phyloP scores from a whole-genome alignment of 176 grass and related monocot genomes.

The Carex pumila region DNA sequence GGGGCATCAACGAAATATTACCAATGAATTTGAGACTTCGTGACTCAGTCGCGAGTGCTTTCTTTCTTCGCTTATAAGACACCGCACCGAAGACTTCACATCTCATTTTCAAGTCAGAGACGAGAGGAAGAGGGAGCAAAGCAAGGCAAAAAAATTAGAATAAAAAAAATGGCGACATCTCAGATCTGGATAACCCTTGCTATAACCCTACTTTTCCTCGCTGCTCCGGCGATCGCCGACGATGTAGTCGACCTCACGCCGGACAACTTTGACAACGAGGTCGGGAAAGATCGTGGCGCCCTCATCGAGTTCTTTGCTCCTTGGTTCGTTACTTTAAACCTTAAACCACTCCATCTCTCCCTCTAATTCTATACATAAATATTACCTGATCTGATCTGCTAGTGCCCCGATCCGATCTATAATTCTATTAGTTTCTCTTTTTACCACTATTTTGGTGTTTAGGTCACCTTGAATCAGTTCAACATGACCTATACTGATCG shows the following conservation, averaged over 20 bases:
- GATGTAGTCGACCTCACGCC: constrained; percentile 66
- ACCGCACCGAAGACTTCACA: neutral
- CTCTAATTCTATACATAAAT: neutral
- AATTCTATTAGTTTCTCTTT: neutral
- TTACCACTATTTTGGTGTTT: neutral
- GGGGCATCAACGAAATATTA: neutral
- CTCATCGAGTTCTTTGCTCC: constrained; percentile 92
- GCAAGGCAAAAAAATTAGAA: neutral
- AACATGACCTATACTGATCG: neutral
- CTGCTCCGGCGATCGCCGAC: constrained; percentile 30
- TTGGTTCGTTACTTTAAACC: constrained; percentile 31
- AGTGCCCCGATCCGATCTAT: constrained; percentile 15
- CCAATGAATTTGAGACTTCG: neutral
- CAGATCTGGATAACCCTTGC: constrained; percentile 40
- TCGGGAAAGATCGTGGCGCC: constrained; percentile 78
- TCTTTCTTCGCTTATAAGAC: constrained; percentile 1
- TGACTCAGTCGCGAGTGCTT: neutral
- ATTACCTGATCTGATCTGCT: neutral
- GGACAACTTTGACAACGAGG: constrained; percentile 87
- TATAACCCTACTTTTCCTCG: constrained; percentile 29
- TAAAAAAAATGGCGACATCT: constrained; percentile 39
- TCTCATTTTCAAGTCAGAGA: neutral
- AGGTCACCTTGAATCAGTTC: neutral
- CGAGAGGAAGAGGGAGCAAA: neutral
- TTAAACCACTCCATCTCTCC: neutral